Base-by-base conservation (phyloP, 2,329 filamentous ascomycete species). In the Pyrenophora graminea region DNA sequence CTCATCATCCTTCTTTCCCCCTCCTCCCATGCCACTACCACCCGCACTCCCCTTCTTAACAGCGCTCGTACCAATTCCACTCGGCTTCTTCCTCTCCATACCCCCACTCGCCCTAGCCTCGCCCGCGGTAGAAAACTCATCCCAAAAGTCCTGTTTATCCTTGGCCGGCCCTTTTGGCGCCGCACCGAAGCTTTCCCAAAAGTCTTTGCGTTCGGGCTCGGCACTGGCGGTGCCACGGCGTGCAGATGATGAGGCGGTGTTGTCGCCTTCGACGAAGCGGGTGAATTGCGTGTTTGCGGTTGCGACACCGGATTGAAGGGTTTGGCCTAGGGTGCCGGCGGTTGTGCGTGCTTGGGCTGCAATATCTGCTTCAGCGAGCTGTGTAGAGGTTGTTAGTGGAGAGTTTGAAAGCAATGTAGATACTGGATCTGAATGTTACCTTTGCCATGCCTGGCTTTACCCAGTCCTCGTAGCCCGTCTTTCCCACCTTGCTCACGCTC, bases 401-500 rank as follows among this genome's bases (percentile, higher is more conserved):
- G 15, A 15, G 15, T 15, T 15, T 17, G 47, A 21, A 21, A 15
- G 15, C 19, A 21, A 21, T 21, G 19, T 21, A 21, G 3, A 3
- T 5, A 8, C 7, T 25, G 7, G 23, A 25, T 25, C 2, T 5
- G 6, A 6, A 9, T 17, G 47, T n/a, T 80, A 91, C 89, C 84
- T 91, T 89, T 69, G 90, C 89, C 55, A 94, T 91, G 23, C 91
- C 94, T 8, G 94, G 94, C 75, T 96, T 91, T 46, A 99, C 90
- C 76, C 91, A 97, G 30, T 88, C 85, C 61, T 94, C 88, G 71
- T 97, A 96, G 19, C 97, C 88, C 13, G 85, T 90, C 79, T 96
- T 95, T 32, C 92, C 94, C 59, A 90, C 89, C 80, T 94, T 96
- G 21, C 86, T 86, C 36, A 97, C 91, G 10, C 90, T 91, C 30